Percentiles rank a stretch among this genome's conserved stretches.
These are phyloP conservation scores for Fusarium sp. DNA, from an alignment of 2,329 filamentous ascomycete species.

Conservation along the genomic window DNA sequence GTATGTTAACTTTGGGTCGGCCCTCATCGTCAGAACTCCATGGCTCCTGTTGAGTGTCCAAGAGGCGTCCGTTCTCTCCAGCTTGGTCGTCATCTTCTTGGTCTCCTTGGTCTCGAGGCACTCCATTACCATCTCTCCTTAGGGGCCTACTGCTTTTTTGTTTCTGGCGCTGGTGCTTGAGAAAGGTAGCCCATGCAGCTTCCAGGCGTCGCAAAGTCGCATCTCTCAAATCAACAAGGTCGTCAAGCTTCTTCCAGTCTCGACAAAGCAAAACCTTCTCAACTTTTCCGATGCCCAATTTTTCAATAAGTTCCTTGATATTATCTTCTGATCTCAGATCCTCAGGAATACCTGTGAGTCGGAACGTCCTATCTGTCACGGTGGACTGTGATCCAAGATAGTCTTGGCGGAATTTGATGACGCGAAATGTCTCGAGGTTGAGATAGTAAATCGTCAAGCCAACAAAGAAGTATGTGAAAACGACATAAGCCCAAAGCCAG, in stretches of 20 bases:
- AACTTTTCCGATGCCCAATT: slow-evolving; percentile 87
- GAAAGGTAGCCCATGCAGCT: slow-evolving; percentile 80
- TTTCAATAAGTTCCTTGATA: slow-evolving; percentile 88
- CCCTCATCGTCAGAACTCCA: slow-evolving; percentile 54
- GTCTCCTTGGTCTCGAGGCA: slow-evolving; percentile 43
- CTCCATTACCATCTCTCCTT: slow-evolving; percentile 22
- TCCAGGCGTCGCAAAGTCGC: slow-evolving; percentile 78
- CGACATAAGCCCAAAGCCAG: slow-evolving; percentile 91
- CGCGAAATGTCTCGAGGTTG: slow-evolving; percentile 81
- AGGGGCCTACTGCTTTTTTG: neutral
- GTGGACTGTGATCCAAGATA: slow-evolving; percentile 94
- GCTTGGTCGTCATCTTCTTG: slow-evolving; percentile 55
- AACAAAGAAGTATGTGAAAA: slow-evolving; percentile 96
- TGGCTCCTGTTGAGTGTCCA: slow-evolving; percentile 58
- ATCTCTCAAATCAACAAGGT: slow-evolving; percentile 74
- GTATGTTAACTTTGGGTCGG: slow-evolving; percentile 76
- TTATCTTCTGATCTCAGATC: slow-evolving; percentile 83
- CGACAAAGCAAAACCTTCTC: slow-evolving; percentile 87
- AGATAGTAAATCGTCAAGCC: slow-evolving; percentile 84
- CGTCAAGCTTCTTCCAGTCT: slow-evolving; percentile 86
- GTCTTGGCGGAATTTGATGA: slow-evolving; percentile 87
- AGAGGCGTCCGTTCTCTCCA: slow-evolving; percentile 68
- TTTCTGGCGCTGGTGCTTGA: slow-evolving; percentile 38
- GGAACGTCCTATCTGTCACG: slow-evolving; percentile 94
- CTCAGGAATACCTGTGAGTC: slow-evolving; percentile 85